Conservation (phyloP, 2,329 filamentous ascomycete species). For the Seiridium cupressi region DNA sequence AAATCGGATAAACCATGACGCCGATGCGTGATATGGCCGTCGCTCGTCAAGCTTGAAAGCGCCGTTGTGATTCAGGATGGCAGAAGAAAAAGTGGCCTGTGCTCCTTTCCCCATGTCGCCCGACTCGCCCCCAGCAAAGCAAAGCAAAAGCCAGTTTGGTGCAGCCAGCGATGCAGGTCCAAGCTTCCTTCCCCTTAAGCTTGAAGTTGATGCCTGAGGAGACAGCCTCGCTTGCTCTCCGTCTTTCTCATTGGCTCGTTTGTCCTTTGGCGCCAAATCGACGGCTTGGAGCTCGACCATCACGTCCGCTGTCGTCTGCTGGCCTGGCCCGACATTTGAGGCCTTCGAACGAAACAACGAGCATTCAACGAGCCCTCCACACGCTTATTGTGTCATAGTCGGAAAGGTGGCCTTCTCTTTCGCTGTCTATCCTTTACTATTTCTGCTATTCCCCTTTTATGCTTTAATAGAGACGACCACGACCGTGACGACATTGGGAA, state of each 20-base stretch:
- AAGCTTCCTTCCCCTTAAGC: neutral
- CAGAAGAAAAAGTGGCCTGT: neutral
- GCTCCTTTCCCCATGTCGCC: neutral
- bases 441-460: neutral
- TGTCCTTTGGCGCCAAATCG: constrained; percentile 1
- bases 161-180: constrained; percentile 1
- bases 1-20: neutral
- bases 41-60: neutral
- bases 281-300: constrained; percentile 1
- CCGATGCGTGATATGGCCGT: neutral
- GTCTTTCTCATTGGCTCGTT: neutral
- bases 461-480: constrained; percentile 2
- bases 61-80: neutral
- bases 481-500: neutral
- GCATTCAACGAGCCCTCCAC: neutral
- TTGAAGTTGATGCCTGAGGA: constrained; percentile 5
- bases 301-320: neutral
- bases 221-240: constrained; percentile 3
- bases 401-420: neutral
- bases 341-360: neutral
- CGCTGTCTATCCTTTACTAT: constrained; percentile 4
- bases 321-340: neutral
- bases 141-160: neutral
- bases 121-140: neutral
- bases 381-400: neutral